Percentiles rank a stretch among this genome's conserved stretches.
Evolutionary conservation across 73 alveolate genomes (phyloP).

Genomic region (Paraurostyla sp.): DNA sequence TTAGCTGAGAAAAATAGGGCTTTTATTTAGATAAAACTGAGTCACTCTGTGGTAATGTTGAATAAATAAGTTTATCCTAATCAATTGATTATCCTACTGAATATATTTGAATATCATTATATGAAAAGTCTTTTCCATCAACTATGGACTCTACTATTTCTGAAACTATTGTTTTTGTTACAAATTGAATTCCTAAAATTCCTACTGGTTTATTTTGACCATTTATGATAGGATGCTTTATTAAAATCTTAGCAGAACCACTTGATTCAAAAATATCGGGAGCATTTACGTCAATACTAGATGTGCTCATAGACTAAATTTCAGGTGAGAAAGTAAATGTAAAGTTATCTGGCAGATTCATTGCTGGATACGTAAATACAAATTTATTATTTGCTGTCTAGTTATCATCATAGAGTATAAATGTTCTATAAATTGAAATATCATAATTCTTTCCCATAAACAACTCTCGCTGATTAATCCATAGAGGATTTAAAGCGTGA

Average conservation of each 20-base stretch:
- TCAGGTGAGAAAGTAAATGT: neutral
- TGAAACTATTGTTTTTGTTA: neutral
- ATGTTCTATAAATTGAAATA: neutral
- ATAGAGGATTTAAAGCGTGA: neutral
- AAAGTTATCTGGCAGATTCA: neutral
- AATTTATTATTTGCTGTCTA: neutral
- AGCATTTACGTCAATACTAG: neutral
- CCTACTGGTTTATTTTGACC: neutral
- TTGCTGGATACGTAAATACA: conserved; percentile 7
- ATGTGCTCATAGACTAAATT: neutral
- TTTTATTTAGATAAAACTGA: too few relatives aligned
- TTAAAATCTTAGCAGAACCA: neutral
- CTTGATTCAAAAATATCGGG: neutral
- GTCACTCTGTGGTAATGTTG: too few relatives aligned
- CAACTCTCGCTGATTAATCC: conserved; percentile 14
- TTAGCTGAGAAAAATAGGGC: too few relatives aligned
- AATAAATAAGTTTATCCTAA: too few relatives aligned
- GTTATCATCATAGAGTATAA: conserved; percentile 23
- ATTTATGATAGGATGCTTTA: neutral
- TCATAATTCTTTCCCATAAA: conserved; percentile 21
- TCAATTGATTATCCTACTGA: neutral
- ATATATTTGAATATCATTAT: neutral
- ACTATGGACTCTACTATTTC: neutral
- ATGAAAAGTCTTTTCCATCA: neutral
- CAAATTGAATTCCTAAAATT: conserved; percentile 8